phyloP scores from a whole-genome alignment of 106 monocot species.

The Iris macrosiphon region DNA sequence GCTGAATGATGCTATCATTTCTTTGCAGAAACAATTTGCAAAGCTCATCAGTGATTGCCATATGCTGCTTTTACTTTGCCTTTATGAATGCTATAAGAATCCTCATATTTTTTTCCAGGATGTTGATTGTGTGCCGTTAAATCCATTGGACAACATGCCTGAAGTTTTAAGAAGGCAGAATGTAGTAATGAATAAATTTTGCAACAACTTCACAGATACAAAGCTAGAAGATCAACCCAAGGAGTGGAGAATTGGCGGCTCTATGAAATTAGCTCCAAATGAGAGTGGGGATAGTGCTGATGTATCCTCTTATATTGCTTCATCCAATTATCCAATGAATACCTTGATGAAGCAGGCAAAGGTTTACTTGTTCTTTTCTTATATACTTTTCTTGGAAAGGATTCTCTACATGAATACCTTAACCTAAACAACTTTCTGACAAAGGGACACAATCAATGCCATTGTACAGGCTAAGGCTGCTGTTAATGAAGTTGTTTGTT shows the following conservation, averaged over 20 bases:
- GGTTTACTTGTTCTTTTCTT: constrained; percentile 28
- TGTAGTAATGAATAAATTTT: constrained; percentile 34
- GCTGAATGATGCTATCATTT: too few relatives aligned
- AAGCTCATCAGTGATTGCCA: background rate
- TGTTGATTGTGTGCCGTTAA: constrained; percentile 87
- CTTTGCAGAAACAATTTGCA: background rate
- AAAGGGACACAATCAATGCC: constrained; percentile 86
- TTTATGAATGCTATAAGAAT: background rate
- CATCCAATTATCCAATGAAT: constrained; percentile 64
- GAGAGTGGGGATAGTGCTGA: constrained; percentile 35
- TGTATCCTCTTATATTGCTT: constrained; percentile 18
- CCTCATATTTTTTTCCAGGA: constrained; percentile 44
- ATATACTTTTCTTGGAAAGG: background rate
- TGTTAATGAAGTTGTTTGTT: constrained; percentile 77
- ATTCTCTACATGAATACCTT: background rate
- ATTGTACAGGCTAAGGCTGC: constrained; percentile 84
- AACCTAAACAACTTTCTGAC: constrained; percentile 14
- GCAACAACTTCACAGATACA: constrained; percentile 40
- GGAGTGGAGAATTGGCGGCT: constrained; percentile 41
- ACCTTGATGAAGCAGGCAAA: constrained; percentile 88
- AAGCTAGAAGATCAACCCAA: constrained; percentile 41
- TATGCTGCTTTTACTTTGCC: background rate
- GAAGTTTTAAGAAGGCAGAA: constrained; percentile 64
- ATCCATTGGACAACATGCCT: constrained; percentile 78
- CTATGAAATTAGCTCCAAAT: constrained; percentile 26